These are phyloP conservation scores for Marchantia polymorpha DNA, from an alignment of 225 moss, liverwort and hornwort genomes.

Conservation along the genomic window DNA sequence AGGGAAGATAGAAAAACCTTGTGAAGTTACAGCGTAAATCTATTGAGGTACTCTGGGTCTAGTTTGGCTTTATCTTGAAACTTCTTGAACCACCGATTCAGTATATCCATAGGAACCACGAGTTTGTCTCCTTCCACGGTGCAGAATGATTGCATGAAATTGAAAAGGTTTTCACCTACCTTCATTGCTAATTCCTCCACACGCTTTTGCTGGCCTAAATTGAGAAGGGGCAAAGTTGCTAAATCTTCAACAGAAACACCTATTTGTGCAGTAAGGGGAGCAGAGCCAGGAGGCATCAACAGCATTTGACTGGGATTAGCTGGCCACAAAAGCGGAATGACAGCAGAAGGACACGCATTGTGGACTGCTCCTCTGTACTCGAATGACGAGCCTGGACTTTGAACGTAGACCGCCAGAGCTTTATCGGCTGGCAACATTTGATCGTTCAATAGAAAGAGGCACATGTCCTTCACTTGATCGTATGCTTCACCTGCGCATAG, in stretches of 20 bases:
- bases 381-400: slow-evolving; percentile 86
- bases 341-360: slow-evolving; percentile 73
- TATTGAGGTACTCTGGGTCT: slow-evolving; percentile 79
- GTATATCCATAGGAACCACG: slow-evolving; percentile 84
- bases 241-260: slow-evolving; percentile 84
- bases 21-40: slow-evolving; percentile 56
- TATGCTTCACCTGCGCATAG: slow-evolving; percentile 70
- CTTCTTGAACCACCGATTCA: slow-evolving; percentile 97
- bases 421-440: slow-evolving; percentile 59
- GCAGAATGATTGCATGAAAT: slow-evolving; percentile 94
- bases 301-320: slow-evolving; percentile 72
- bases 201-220: slow-evolving; percentile 82
- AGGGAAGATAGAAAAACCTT: not conserved
- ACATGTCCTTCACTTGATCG: slow-evolving; percentile 93
- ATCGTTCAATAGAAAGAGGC: slow-evolving; percentile 76
- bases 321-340: slow-evolving; percentile 88
- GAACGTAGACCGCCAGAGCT: slow-evolving; percentile 83
- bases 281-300: slow-evolving; percentile 68
- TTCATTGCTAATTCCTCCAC: slow-evolving; percentile 91
- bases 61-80: slow-evolving; percentile 84
- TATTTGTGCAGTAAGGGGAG: slow-evolving; percentile 76
- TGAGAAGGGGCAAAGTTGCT: slow-evolving; percentile 63
- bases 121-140: slow-evolving; percentile 81
- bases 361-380: slow-evolving; percentile 81
- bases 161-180: slow-evolving; percentile 92